Base-by-base conservation (phyloP, 2,329 filamentous ascomycete genomes). In the Ceratocystis alfenasii region DNA sequence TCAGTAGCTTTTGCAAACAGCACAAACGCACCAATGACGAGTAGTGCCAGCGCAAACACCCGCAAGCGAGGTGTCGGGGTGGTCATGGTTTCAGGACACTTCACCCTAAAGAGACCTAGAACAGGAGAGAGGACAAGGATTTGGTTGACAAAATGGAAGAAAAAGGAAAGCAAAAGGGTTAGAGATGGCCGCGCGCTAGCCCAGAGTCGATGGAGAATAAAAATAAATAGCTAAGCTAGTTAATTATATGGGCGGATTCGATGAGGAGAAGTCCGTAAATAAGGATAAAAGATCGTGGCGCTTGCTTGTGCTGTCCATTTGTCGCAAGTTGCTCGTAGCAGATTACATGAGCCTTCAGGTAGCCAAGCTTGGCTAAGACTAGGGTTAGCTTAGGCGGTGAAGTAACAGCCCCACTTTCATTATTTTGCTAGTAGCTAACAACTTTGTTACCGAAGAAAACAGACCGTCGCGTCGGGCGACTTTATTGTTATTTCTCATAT, bases 21-120 rank as follows among this genome's bases (percentile, higher is more conserved):
- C 25, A 53, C 65, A 45, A 59, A 64, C 30, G 25, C 30, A 5
- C 30, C 45, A 41, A 65, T 65, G 17, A 65, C n/a, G 12, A 67
- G 10, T 30, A 67, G 33, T 28, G 36, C 28, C 15, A 64, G 44
- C 53, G 28, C 41, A 30, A 67, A 12, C 28, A 44, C 50, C 5
- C 62, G 53, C 44, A 33, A 61, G 44, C 44, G 53, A 44, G 61
- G 55, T 6, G 44, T 53, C 8, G 41, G 20, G 41, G 33, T 17
- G 22, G 62, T 30, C 65, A 67, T 67, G 30, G 25, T 64, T 36
- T 33, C 55, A 36, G 55, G 55, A 30, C 17, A 36, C 55, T 36
- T 59, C 55, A 59, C 17, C 7, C 17, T 20, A 59, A 59, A 30
- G 55, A 59, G 55, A 59, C 17, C 30, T 33, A 33, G 30, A 33